Base-by-base conservation (phyloP, 2,329 filamentous ascomycete genomes). In the Colletotrichum sp. region DNA sequence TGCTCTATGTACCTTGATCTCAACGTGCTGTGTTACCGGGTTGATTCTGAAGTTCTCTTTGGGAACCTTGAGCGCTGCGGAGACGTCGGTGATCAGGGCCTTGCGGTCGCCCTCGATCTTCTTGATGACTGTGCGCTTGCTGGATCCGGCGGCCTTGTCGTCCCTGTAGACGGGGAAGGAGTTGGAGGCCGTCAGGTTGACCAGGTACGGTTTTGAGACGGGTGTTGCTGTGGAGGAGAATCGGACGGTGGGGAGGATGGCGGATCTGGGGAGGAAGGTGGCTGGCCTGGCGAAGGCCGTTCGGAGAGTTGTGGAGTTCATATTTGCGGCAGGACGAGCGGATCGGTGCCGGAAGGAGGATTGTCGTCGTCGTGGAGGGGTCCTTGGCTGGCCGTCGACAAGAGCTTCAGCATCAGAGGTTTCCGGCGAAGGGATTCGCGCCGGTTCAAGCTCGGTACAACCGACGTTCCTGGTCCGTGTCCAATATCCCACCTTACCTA, bases 111-210 rank as follows among this genome's bases (percentile, higher is more conserved):
- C 97, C 73, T 95, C 92, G 66, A 96, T 90, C 85, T 94, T 96
- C 83, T 95, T 94, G 71, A 99, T 86, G 72, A 91, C 85, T 7
- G 96, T 97, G 80, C 94, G 85, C 80, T 92, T 91, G 81, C 93
- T 89, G 78, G 94, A 97, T 16, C 95, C 95, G 68, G 95, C 95
- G 15, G 92, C 89, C 95, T 96, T 78, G 86, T 87, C 78, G 92
- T 88, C 18, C 92, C 28, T 88, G 86, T 98, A 99, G 60, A 98
- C 90, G 28, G 95, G 92, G 4, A 97, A 87, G 78, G 95, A 92
- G 64, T 92, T 91, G 48, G 91, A 93, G 2, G 88, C 86, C 5
- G 95, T 96, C 77, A 95, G 93, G 67, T 88, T 88, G 78, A 98
- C 89, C 80, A 93, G 89, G 87, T 96, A 98, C 13, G 91, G 89